These are phyloP conservation scores for Clitopilus hobsonii DNA, from an alignment of 768 basidiomycete genomes.

Conservation along the genomic window DNA sequence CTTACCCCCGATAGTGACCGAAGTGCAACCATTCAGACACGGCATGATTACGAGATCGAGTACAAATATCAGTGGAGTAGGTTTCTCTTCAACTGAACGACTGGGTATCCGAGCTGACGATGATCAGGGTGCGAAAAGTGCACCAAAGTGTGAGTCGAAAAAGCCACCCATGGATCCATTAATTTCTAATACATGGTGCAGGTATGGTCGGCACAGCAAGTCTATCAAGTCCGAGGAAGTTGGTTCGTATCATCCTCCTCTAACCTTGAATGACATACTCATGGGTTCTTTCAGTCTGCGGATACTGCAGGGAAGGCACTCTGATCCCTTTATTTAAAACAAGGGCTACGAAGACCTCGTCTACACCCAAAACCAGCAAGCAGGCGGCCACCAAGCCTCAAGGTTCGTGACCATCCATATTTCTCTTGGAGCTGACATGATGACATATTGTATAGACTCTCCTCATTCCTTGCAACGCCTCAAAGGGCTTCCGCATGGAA, in stretches of 20 bases:
- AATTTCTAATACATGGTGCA: conserved; percentile 17
- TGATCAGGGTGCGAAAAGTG: conserved; percentile 59
- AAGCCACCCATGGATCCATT: background rate
- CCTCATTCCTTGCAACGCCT: conserved; percentile 18
- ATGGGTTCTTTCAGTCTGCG: conserved; percentile 45
- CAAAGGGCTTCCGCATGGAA: background rate
- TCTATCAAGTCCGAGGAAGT: conserved; percentile 65
- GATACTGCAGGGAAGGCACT: conserved; percentile 55
- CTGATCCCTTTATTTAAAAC: conserved; percentile 54
- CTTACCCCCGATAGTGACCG: background rate
- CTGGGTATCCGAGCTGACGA: conserved; percentile 5
- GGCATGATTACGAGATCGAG: conserved; percentile 71
- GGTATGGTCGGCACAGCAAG: conserved; percentile 72
- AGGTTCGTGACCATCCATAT: conserved; percentile 26
- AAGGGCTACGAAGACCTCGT: conserved; percentile 25
- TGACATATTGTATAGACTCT: conserved; percentile 23
- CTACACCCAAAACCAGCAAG: conserved; percentile 33
- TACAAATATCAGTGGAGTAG: conserved; percentile 73
- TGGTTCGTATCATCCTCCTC: conserved; percentile 32
- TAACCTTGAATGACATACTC: background rate
- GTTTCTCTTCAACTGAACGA: conserved; percentile 18
- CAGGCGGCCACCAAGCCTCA: conserved; percentile 39
- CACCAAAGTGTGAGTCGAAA: conserved; percentile 46
- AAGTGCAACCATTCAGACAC: conserved; percentile 44
- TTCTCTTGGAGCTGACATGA: background rate